A percentile compares a stretch with the other conserved stretches of the same genome.
phyloP scores from a whole-genome alignment of 768 basidiomycete genomes.

The Amanita pseudoporphyria region DNA sequence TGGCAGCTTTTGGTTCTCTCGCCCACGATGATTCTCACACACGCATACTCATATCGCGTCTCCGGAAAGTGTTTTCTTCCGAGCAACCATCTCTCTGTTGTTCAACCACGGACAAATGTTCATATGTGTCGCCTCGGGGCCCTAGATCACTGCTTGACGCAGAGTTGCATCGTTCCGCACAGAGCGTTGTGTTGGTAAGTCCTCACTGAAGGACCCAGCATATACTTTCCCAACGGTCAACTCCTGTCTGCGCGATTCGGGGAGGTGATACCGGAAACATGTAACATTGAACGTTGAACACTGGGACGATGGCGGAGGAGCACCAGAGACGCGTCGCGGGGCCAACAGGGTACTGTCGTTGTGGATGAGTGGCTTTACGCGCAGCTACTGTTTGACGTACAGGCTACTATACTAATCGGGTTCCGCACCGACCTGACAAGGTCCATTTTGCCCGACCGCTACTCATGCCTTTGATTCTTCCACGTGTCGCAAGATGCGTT shows the following conservation, averaged over 20 bases:
- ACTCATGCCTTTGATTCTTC: constrained; percentile 10
- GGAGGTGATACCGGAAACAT: constrained; percentile 42
- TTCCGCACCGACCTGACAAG: constrained; percentile 15
- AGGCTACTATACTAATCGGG: constrained; percentile 12
- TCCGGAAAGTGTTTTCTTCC: constrained; percentile 38
- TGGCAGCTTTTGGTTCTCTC: constrained; percentile 9
- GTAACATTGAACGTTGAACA: constrained; percentile 22
- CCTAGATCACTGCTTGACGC: constrained; percentile 21
- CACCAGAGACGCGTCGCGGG: constrained; percentile 49
- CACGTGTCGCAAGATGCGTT: constrained; percentile 5
- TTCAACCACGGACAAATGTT: constrained; percentile 32
- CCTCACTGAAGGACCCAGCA: constrained; percentile 9
- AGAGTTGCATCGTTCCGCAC: constrained; percentile 18
- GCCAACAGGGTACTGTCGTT: constrained; percentile 12
- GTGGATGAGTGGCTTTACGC: constrained; percentile 33
- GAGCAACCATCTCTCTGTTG: constrained; percentile 13
- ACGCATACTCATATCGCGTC: constrained; percentile 29
- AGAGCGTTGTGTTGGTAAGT: constrained; percentile 14
- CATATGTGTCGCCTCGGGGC: constrained; percentile 45
- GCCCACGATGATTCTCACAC: constrained; percentile 30
- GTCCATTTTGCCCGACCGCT: constrained; percentile 1
- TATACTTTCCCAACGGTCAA: constrained; percentile 2
- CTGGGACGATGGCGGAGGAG: constrained; percentile 10
- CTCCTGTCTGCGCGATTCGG: constrained; percentile 18
- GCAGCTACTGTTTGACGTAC: constrained; percentile 15